Base-by-base conservation (phyloP, 2,329 filamentous ascomycete genomes). In the Penicillium sp. region DNA sequence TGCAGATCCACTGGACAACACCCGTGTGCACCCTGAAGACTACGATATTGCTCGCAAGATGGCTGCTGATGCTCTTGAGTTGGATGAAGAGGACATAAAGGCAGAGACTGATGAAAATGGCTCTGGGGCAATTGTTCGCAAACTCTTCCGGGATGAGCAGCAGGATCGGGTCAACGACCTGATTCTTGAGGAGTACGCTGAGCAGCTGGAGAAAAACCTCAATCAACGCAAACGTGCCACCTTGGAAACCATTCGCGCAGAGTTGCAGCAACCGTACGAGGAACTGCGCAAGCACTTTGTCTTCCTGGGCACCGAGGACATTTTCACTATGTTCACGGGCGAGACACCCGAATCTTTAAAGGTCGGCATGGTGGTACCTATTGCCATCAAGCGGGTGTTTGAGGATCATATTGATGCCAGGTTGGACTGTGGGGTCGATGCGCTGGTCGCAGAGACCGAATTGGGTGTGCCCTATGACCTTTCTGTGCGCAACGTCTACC, bases 1-100 rank as follows among this genome's bases (percentile, higher is more conserved):
- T 14, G 91, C 93, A 1, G 95, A 99, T 71, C 96, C 96, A 57
- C 82, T 99, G 26, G 95, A 99, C 76, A 96, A 95, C 71, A 99
- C 95, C 47, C 90, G 95, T 79, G 92, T 99, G 19, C 95, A 99
- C 70, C 95, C 95, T 1, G 95, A 99, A 79, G 95, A 99, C 72
- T 99, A 99, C 75, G 95, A 99, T 66, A 88, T 99, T 60, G 95
- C 92, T 48, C 90, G 93, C 66, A 99, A 99, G 78, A 98, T 99
- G 89, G 95, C 95, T 21, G 95, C 95, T 3, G 95, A 99, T 80
- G 95, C 95, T 16, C 81, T 99, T 48, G 93, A 97, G 72, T 83
- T 99, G 64, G 95, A 99, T 66, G 95, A 99, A 76, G 95, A 99
- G 78, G 95, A 99, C 68, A 91, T 99, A 71, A 96, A 96, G 75